These are phyloP conservation scores for Tilletia caries DNA, from an alignment of 1,284 basidiomycete genomes.

Conservation along the genomic window DNA sequence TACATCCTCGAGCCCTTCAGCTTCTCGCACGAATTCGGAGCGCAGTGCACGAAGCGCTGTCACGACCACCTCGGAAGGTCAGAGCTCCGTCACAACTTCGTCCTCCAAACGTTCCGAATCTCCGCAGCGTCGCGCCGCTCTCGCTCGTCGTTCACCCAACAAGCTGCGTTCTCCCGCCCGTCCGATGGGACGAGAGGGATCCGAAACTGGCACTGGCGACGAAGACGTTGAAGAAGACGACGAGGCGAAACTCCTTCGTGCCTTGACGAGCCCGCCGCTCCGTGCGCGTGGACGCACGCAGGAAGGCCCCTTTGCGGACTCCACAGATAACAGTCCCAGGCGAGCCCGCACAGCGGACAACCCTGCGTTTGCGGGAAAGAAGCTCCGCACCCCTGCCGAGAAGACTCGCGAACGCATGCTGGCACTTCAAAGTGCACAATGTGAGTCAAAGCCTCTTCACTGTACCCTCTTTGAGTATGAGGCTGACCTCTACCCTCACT, in stretches of 20 bases:
- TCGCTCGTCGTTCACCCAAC: slow-evolving; percentile 2
- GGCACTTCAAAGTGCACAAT: slow-evolving; percentile 2
- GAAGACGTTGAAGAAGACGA: background rate
- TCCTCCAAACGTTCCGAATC: background rate
- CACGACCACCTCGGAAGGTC: slow-evolving; percentile 1
- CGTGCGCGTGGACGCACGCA: background rate
- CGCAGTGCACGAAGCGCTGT: background rate
- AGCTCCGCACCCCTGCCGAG: slow-evolving; percentile 4
- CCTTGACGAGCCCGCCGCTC: slow-evolving; percentile 1
- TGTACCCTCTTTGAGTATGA: background rate
- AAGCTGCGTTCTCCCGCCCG: background rate
- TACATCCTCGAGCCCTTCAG: background rate
- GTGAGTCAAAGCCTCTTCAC: background rate
- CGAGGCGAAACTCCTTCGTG: background rate
- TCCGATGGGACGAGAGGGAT: no score
- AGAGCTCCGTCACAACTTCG: background rate
- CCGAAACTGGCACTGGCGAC: background rate
- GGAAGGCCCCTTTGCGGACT: background rate
- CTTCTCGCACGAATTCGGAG: slow-evolving; percentile 9
- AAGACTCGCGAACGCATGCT: background rate
- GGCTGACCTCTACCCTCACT: background rate
- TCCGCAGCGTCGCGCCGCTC: slow-evolving; percentile 2
- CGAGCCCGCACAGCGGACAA: slow-evolving; percentile 4
- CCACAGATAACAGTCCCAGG: background rate
- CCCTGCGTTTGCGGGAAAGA: background rate